These are phyloP conservation scores for Solanum habrochaites DNA, from an alignment of 257 asterid genomes.

Conservation along the genomic window DNA sequence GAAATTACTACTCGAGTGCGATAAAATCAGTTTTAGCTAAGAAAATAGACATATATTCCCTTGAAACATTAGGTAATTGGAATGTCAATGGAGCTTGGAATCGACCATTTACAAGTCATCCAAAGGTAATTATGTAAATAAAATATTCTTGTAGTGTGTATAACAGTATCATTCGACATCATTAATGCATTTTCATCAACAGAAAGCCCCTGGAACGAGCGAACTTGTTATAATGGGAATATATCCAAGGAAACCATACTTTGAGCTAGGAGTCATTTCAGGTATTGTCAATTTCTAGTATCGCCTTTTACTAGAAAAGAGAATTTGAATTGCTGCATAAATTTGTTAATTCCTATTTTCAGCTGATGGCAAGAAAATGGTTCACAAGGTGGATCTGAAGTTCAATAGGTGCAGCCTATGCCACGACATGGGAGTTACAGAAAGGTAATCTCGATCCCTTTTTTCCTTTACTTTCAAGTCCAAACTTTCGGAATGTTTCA, in stretches of 20 bases:
- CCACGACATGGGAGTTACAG: slow-evolving; percentile 56
- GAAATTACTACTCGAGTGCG: slow-evolving; percentile 41
- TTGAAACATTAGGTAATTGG: slow-evolving; percentile 44
- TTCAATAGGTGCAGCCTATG: slow-evolving; percentile 47
- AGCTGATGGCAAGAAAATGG: slow-evolving; percentile 50
- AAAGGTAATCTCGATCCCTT: slow-evolving; percentile 11
- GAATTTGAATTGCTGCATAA: background rate
- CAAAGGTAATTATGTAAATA: slow-evolving; percentile 28
- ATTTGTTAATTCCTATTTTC: background rate
- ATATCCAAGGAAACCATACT: slow-evolving; percentile 39
- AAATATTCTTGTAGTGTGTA: background rate
- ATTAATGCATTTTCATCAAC: background rate
- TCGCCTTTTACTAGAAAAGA: background rate
- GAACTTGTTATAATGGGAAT: slow-evolving; percentile 60
- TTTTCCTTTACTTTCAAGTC: too few relatives aligned
- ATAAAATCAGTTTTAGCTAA: slow-evolving; percentile 56
- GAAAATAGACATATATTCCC: slow-evolving; percentile 33
- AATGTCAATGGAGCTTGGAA: slow-evolving; percentile 40
- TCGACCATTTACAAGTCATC: slow-evolving; percentile 69
- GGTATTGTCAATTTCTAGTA: slow-evolving; percentile 12
- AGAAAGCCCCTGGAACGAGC: slow-evolving; percentile 52
- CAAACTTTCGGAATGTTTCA: too few relatives aligned
- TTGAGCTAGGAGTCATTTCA: slow-evolving; percentile 56
- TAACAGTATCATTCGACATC: background rate
- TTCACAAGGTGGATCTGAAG: slow-evolving; percentile 53